Evolutionary conservation across 2,329 filamentous ascomycete genomes (phyloP), one percentile per base, ranked within the genome.

Genomic region (Cryphonectria radicalis): DNA sequence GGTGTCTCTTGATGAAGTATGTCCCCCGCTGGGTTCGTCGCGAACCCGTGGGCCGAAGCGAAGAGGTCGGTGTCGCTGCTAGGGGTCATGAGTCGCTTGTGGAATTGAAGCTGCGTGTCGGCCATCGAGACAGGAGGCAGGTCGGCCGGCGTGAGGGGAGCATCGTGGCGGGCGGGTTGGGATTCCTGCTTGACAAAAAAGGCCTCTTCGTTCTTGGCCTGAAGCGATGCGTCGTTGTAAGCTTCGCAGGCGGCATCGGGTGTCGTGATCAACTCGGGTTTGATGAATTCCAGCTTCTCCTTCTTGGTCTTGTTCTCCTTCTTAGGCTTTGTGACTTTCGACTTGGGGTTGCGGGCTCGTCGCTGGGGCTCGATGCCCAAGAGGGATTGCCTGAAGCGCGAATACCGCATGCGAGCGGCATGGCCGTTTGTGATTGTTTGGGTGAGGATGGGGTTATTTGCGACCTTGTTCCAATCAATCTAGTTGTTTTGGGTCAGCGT

Each of bases 391-490:
- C 81, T 80, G 76, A 89, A 88, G 50, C 88, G 84, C 19, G 86
- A 85, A 77, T 85, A 90, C 69, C 88, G 83, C 88, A 90, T 90
- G 64, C 88, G 85, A 43, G 88, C 88, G 42, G 88, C 88, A 77
- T 90, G 88, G 62, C 88, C 88, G 76, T 89, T 90, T 73, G 86
- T 84, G 72, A 89, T 89, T 74, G 84, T 81, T 66, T 88, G 82
- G 35, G 84, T 74, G 13, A 90, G 82, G 64, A 87, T 82, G 28
- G 87, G 86, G 72, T 89, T 85, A 50, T 82, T 78, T 68, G 88
- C 88, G 62, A 90, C 88, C 76, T 83, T 79, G 72, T 86, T 85
- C 88, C 88, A 90, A 77, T 90, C 85, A 76, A 90, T 88, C 88
- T 90, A 69, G 53, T 40, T 10, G 28, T 35, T n/a, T 25, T 7